phyloP scores from a whole-genome alignment of 495 filamentous ascomycete species.

The Penicillium flavigenum region DNA sequence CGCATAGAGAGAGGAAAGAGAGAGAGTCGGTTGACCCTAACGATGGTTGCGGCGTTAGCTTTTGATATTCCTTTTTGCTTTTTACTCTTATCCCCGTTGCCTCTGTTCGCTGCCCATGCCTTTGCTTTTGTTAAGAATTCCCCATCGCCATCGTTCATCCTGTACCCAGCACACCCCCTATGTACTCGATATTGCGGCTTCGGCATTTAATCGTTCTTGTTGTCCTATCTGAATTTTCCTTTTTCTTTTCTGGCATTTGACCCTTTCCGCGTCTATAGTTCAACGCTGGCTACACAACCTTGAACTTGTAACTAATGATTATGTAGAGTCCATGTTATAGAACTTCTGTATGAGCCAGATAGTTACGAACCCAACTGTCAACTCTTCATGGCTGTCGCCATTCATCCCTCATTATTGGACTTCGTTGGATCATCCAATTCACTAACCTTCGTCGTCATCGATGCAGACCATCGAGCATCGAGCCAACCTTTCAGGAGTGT shows the following conservation, averaged over 20 bases:
- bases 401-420: background rate
- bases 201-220: background rate
- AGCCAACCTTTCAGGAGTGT: background rate
- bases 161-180: constrained; percentile 20
- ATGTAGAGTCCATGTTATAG: background rate
- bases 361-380: background rate
- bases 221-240: background rate
- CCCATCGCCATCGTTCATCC: constrained; percentile 25
- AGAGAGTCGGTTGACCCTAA: background rate
- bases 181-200: constrained; percentile 13
- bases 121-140: constrained; percentile 18
- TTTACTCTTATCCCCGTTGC: constrained; percentile 3
- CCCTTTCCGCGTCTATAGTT: background rate
- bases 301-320: background rate
- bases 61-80: background rate
- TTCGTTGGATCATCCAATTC: background rate
- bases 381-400: background rate
- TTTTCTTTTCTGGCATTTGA: background rate
- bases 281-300: background rate
- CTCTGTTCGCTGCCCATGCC: background rate
- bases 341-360: background rate
- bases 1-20: background rate
- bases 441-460: background rate
- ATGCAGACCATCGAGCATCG: background rate
- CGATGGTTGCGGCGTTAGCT: background rate